A percentile compares a stretch with the other conserved stretches of the same genome.
Conservation (phyloP, 352 stramenopile genomes). For the Thraustochytrium sp. region DNA sequence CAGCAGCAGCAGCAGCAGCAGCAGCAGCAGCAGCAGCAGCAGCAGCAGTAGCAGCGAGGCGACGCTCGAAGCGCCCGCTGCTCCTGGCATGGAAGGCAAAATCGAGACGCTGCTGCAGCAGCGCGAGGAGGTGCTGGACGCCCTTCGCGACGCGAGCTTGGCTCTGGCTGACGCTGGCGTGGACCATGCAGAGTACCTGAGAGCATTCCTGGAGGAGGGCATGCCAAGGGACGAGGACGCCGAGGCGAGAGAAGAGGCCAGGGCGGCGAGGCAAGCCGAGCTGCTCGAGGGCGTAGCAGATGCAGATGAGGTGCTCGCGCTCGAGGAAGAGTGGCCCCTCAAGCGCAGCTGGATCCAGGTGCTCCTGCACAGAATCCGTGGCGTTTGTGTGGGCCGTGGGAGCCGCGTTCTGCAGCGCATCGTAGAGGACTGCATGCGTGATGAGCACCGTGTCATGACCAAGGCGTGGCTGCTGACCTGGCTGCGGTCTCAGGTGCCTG, state of each 20-base stretch:
- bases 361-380: neutral
- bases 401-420: neutral
- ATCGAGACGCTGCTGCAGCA: neutral
- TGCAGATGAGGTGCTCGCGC: neutral
- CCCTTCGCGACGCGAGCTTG: neutral
- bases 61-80: too few relatives aligned
- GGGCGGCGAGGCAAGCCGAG: neutral
- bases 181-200: neutral
- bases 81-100: neutral
- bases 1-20: too few relatives aligned
- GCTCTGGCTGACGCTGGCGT: neutral
- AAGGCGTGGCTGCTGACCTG: neutral
- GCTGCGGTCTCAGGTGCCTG: neutral
- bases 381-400: neutral
- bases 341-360: slow-evolving; percentile 22
- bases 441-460: neutral
- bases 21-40: too few relatives aligned
- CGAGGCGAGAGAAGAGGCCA: neutral
- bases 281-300: neutral
- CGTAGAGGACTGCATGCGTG: neutral
- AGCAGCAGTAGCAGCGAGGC: too few relatives aligned
- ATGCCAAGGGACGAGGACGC: neutral
- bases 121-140: neutral
- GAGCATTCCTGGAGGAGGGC: neutral
- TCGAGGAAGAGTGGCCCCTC: neutral